phyloP scores from a whole-genome alignment of 2,329 filamentous ascomycete species.

The Colletotrichum zoysiae region DNA sequence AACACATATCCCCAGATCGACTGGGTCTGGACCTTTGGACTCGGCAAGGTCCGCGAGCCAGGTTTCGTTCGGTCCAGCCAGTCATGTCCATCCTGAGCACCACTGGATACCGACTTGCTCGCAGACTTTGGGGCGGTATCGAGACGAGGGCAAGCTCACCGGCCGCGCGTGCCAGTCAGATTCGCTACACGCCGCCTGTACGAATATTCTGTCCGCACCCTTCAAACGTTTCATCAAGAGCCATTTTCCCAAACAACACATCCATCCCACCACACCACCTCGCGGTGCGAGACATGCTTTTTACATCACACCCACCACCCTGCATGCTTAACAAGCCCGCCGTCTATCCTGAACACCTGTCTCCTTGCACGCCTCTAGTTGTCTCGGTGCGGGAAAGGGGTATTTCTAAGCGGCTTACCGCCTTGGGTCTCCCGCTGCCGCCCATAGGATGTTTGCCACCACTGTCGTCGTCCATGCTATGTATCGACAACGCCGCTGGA shows the following conservation, averaged over 20 bases:
- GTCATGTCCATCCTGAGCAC: constrained; percentile 6
- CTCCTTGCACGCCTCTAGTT: constrained; percentile 26
- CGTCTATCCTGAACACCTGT: constrained; percentile 26
- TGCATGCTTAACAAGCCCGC: constrained; percentile 1
- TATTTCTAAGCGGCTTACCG: constrained; percentile 31
- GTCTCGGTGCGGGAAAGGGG: constrained; percentile 15
- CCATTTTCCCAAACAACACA: constrained; percentile 1
- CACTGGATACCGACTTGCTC: constrained; percentile 1
- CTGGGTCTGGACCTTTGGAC: constrained; percentile 24
- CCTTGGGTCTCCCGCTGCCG: constrained; percentile 27
- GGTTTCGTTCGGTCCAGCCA: constrained; percentile 8
- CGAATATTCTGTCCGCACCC: not conserved
- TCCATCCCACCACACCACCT: not conserved
- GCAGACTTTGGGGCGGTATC: not conserved
- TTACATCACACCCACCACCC: constrained; percentile 16
- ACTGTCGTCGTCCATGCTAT: constrained; percentile 13
- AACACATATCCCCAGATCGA: constrained; percentile 13
- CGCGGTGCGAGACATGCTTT: constrained; percentile 16
- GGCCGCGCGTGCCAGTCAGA: not conserved
- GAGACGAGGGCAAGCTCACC: not conserved
- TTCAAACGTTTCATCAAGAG: constrained; percentile 22
- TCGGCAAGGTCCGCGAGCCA: constrained; percentile 17
- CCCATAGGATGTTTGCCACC: constrained; percentile 26
- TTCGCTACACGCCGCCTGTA: not conserved
- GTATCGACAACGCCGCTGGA: constrained; percentile 5